phyloP scores from a whole-genome alignment of 2,329 filamentous ascomycete species.

The Cladosporium sp. region DNA sequence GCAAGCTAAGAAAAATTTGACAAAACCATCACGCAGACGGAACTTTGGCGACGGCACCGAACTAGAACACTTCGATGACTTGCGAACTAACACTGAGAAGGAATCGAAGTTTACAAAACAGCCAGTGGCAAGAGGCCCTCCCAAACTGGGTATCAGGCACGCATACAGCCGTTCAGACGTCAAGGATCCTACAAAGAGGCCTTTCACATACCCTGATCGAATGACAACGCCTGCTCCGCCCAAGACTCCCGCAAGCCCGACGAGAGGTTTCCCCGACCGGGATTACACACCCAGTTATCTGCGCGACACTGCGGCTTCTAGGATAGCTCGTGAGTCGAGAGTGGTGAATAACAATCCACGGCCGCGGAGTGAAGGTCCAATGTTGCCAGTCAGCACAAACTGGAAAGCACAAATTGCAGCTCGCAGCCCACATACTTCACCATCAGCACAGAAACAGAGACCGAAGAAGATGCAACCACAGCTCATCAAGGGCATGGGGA shows the following conservation, averaged over 20 bases:
- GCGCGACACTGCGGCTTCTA: conserved; percentile 65
- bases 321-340: conserved; percentile 63
- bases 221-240: conserved; percentile 50
- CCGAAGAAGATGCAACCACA: conserved; percentile 63
- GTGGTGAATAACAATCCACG: conserved; percentile 43
- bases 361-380: conserved; percentile 49
- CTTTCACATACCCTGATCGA: conserved; percentile 40
- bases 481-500: conserved; percentile 80
- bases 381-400: conserved; percentile 56
- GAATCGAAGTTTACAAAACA: conserved; percentile 83
- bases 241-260: conserved; percentile 56
- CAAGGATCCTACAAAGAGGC: conserved; percentile 31
- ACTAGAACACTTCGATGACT: conserved; percentile 88
- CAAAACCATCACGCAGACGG: conserved; percentile 66
- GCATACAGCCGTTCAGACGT: conserved; percentile 35
- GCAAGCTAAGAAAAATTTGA: conserved; percentile 68
- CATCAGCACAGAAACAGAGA: conserved; percentile 50
- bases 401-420: conserved; percentile 59
- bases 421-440: conserved; percentile 52
- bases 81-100: conserved; percentile 79
- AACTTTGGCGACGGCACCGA: conserved; percentile 92
- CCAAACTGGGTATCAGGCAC: conserved; percentile 49
- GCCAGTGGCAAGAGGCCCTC: conserved; percentile 67
- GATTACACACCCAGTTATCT: conserved; percentile 61
- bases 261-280: conserved; percentile 45